Conservation (phyloP, 1,139 yeast species). For the Nakaseomyces delphensis region DNA sequence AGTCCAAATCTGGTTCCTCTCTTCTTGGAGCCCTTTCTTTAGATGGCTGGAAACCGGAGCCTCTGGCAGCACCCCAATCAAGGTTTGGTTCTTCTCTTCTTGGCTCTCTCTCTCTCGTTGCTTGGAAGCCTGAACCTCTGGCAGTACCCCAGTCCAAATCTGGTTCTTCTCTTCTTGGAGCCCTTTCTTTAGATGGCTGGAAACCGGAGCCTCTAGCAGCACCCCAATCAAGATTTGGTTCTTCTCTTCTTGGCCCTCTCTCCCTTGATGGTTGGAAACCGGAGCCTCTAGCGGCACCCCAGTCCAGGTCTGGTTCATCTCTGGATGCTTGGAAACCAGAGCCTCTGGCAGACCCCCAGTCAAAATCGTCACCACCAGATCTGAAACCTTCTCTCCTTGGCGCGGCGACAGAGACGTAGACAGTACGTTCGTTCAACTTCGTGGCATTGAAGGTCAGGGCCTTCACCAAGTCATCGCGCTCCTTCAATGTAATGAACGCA, state of each 20-base stretch:
- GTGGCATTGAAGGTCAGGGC: constrained; percentile 58
- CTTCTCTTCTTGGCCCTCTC: constrained; percentile 12
- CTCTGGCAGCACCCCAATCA: constrained; percentile 25
- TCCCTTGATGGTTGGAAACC: constrained; percentile 23
- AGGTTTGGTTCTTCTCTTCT: constrained; percentile 27
- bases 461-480: constrained; percentile 58
- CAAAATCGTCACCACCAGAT: constrained; percentile 33
- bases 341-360: constrained; percentile 36
- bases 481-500: constrained; percentile 75
- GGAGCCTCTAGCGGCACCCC: constrained; percentile 36
- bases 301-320: constrained; percentile 18
- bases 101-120: constrained; percentile 21
- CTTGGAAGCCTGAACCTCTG: constrained; percentile 35
- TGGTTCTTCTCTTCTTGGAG: constrained; percentile 25
- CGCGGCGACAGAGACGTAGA: constrained; percentile 85
- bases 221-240: constrained; percentile 22
- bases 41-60: constrained; percentile 12
- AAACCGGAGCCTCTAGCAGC: constrained; percentile 35
- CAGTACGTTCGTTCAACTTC: constrained; percentile 64
- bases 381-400: constrained; percentile 53
- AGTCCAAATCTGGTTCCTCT: constrained; percentile 48
- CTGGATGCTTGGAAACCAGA: constrained; percentile 13
- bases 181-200: constrained; percentile 20
- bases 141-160: constrained; percentile 38
- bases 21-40: constrained; percentile 30